Percentiles rank a stretch among this genome's conserved stretches.
Evolutionary conservation across 2,329 filamentous ascomycete genomes (phyloP).

Genomic region (Teratosphaeria epicoccoides): DNA sequence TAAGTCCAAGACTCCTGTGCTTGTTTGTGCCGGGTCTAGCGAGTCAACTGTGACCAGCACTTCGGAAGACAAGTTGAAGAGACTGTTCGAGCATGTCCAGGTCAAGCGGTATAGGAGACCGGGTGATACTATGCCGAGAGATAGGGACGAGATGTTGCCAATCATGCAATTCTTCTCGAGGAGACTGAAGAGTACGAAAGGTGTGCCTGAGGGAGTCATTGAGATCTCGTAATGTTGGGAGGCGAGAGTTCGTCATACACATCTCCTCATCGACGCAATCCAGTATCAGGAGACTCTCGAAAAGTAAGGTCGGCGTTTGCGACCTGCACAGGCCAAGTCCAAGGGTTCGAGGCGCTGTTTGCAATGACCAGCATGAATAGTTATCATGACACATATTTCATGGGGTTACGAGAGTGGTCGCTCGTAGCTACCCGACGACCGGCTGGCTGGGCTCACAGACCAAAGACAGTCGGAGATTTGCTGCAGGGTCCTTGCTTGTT

Average conservation of each 20-base stretch:
- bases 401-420: too few species aligned
- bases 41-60: constrained; percentile 48
- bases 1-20: constrained; percentile 53
- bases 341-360: background rate
- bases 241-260: background rate
- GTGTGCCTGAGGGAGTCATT: constrained; percentile 43
- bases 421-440: background rate
- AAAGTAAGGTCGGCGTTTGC: background rate
- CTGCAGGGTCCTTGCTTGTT: background rate
- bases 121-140: constrained; percentile 74
- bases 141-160: constrained; percentile 75
- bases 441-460: background rate
- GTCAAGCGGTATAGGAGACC: constrained; percentile 58
- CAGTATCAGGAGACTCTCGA: background rate
- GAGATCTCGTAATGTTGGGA: constrained; percentile 33
- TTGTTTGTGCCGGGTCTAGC: constrained; percentile 49
- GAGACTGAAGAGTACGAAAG: constrained; percentile 46
- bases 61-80: constrained; percentile 52
- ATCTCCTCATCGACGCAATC: background rate
- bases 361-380: background rate
- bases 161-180: constrained; percentile 76
- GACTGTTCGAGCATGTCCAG: constrained; percentile 44
- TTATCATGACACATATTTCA: too few species aligned
- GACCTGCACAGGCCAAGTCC: too few species aligned
- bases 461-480: background rate